A percentile compares a stretch with the other conserved stretches of the same genome.
These are phyloP conservation scores for Neurospora sp. DNA, from an alignment of 495 filamentous ascomycete species.

Conservation along the genomic window DNA sequence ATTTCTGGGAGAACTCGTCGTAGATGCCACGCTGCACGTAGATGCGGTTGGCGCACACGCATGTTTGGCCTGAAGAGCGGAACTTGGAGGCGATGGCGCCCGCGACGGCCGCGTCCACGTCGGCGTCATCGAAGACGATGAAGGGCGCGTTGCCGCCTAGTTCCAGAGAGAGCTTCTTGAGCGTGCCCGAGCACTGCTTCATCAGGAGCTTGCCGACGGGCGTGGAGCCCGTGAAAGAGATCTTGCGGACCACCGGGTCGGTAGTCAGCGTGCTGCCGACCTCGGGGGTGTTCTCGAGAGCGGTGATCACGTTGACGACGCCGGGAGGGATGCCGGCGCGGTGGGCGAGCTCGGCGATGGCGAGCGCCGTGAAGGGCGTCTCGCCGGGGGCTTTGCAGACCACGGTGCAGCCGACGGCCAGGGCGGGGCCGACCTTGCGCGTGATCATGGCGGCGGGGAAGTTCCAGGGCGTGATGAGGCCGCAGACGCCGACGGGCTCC, in stretches of 20 bases:
- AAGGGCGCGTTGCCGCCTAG: constrained; percentile 88
- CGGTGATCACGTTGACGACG: constrained; percentile 73
- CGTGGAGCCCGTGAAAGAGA: constrained; percentile 86
- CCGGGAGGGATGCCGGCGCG: constrained; percentile 78
- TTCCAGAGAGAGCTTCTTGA: constrained; percentile 83
- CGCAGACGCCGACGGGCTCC: constrained; percentile 88
- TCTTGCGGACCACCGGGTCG: constrained; percentile 61
- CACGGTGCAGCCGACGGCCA: constrained; percentile 66
- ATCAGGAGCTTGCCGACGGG: constrained; percentile 79
- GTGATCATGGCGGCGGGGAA: constrained; percentile 93
- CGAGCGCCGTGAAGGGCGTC: constrained; percentile 76
- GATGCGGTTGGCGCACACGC: constrained; percentile 81
- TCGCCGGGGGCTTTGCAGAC: constrained; percentile 78
- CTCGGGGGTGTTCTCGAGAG: constrained; percentile 57
- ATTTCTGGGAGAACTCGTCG: constrained; percentile 61
- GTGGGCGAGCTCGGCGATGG: constrained; percentile 70
- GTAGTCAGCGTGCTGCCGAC: constrained; percentile 66
- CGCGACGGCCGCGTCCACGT: constrained; percentile 64
- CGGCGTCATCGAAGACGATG: constrained; percentile 87
- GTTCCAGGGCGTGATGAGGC: constrained; percentile 95
- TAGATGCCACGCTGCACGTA: constrained; percentile 74
- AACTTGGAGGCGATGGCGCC: constrained; percentile 75
- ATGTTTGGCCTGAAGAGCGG: constrained; percentile 80
- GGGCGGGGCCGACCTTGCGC: constrained; percentile 73
- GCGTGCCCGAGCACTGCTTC: constrained; percentile 66